Evolutionary conservation across 2,329 filamentous ascomycete genomes (phyloP).

Genomic region (Didymella segeticola): DNA sequence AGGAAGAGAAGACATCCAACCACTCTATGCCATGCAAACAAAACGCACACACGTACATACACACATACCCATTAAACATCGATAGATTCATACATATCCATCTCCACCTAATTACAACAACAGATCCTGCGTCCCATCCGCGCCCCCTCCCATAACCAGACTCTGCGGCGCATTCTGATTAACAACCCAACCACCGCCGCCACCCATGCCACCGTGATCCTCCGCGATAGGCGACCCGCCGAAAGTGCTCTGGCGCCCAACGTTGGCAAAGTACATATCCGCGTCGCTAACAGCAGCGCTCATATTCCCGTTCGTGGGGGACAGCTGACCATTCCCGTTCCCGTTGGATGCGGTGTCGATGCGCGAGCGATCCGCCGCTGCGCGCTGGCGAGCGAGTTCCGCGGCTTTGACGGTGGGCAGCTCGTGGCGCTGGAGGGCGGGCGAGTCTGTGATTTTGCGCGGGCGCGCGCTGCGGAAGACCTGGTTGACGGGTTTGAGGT

Average conservation of each 20-base stretch:
- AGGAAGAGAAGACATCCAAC: too few species aligned
- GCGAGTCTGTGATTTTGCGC: constrained; percentile 78
- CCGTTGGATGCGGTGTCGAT: constrained; percentile 37
- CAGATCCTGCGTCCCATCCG: constrained; percentile 41
- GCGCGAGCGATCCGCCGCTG: constrained; percentile 38
- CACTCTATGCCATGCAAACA: too few species aligned
- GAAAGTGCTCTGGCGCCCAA: constrained; percentile 46
- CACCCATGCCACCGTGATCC: constrained; percentile 36
- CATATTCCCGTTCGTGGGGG: constrained; percentile 56
- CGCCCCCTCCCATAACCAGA: constrained; percentile 36
- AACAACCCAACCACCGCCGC: constrained; percentile 45
- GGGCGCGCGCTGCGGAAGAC: constrained; percentile 91
- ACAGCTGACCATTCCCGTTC: constrained; percentile 35
- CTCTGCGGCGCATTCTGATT: constrained; percentile 45
- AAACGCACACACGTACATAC: too few species aligned
- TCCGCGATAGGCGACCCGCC: constrained; percentile 43
- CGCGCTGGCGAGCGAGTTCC: constrained; percentile 41
- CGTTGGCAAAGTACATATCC: constrained; percentile 84
- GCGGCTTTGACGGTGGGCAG: constrained; percentile 64
- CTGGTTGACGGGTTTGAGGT: constrained; percentile 95
- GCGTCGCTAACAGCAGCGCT: constrained; percentile 80
- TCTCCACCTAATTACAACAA: too few species aligned
- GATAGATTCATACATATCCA: too few species aligned
- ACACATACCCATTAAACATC: too few species aligned
- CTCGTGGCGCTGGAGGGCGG: constrained; percentile 79